Base-by-base conservation (phyloP, 768 basidiomycete species). In the Heimioporus sp. region DNA sequence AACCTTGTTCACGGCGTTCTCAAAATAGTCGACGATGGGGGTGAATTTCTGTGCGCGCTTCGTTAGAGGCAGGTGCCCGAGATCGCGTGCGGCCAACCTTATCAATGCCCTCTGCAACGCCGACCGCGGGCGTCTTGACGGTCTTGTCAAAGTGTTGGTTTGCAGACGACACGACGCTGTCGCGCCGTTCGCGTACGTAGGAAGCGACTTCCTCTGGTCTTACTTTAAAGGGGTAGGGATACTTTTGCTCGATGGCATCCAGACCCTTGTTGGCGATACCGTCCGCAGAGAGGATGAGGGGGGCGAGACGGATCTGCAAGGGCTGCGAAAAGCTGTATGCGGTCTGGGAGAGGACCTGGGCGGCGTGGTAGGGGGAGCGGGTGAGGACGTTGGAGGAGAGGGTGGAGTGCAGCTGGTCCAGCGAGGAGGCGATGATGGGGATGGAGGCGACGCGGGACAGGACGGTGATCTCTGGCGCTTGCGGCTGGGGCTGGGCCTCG, bases 11-110 rank as follows among this genome's bases (percentile, higher is more conserved):
- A 86, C 78, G 11, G 81, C 80, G 19, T 72, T 74, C 65, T 86
- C 83, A 49, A 91, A 73, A 59, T 81, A 84, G 63, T 91, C 80
- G 32, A 92, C 81, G 45, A 91, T 72, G 39, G 90, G 89, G n/a
- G 86, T 66, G 60, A 91, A 81, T 58, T 77, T 75, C 87, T 89
- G 57, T 4, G 54, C 17, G 24, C 28, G 38, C 1, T 5, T 43
- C n/a, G 49, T 66, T 48, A 65, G 32, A 24, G 21, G 28, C 43
- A 28, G 57, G 38, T 52, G 32, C 38, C 46, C 52, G 52, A 49
- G 34, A 54, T 55, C 60, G 63, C 59, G 54, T 59, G 49, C n/a
- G 11, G 63, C 74, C 48, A 54, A 87, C 89, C 74, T 87, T 80
- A 71, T 91, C 89, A 51, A 91, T 81, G 17, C 78, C 86, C 56